These are phyloP conservation scores for Phytopythium aichiense DNA, from an alignment of 352 stramenopile species.

Conservation along the genomic window DNA sequence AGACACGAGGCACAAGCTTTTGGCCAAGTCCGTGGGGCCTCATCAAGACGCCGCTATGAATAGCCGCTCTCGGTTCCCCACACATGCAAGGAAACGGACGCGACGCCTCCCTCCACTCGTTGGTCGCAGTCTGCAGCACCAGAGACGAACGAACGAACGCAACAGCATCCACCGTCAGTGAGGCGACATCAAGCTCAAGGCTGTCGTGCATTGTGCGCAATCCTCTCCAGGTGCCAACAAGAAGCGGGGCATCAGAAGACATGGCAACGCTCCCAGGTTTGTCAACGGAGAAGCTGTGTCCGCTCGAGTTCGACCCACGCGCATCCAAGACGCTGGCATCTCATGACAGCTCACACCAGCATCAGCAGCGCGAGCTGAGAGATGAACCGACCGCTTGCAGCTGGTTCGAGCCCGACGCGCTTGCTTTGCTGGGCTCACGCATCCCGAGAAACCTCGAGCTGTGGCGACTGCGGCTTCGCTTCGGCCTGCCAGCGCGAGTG, in stretches of 20 bases:
- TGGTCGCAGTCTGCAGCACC: not conserved
- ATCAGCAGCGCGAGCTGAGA: not conserved
- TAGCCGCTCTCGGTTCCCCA: not conserved
- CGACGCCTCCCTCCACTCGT: not conserved
- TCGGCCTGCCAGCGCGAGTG: slow-evolving; percentile 25
- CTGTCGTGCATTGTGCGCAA: not conserved
- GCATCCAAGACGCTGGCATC: not conserved
- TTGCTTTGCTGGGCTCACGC: slow-evolving; percentile 11
- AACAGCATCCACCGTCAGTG: not conserved
- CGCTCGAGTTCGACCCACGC: not conserved
- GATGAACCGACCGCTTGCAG: not conserved
- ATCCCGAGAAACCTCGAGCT: slow-evolving; percentile 19
- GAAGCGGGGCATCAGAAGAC: not conserved
- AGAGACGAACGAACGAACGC: not conserved
- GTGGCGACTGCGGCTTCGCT: slow-evolving; percentile 44
- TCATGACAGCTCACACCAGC: not conserved
- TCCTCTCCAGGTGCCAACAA: not conserved
- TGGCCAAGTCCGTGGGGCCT: too few species aligned
- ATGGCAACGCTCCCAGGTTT: not conserved
- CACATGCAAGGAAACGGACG: slow-evolving; percentile 1
- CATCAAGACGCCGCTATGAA: not conserved
- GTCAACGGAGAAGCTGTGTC: not conserved
- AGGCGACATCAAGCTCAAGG: not conserved
- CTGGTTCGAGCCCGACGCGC: slow-evolving; percentile 11
- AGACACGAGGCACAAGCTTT: not conserved